Percentiles rank a stretch among this genome's conserved stretches.
Evolutionary conservation across 176 grass and related monocot genomes (phyloP).

Genomic region (Oryza brachyantha): DNA sequence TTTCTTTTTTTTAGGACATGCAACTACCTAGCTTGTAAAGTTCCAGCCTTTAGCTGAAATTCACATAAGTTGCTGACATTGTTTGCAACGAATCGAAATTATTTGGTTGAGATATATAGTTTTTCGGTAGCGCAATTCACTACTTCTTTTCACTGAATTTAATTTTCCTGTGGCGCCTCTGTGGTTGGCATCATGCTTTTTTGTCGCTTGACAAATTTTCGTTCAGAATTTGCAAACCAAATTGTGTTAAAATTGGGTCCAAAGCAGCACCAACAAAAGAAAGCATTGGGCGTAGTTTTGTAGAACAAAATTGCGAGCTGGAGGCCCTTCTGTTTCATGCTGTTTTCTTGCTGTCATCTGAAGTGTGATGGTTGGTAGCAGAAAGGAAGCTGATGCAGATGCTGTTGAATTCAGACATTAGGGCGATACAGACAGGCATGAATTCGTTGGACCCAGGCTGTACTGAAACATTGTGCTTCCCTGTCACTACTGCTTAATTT

Average conservation of each 20-base stretch:
- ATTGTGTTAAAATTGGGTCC: background rate
- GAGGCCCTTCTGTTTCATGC: background rate
- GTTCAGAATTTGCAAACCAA: background rate
- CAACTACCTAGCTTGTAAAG: conserved; percentile 38
- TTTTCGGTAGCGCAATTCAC: background rate
- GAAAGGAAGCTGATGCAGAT: background rate
- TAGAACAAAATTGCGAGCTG: background rate
- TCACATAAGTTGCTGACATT: conserved; percentile 35
- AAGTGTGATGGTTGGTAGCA: background rate
- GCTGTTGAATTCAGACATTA: background rate
- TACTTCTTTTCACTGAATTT: background rate
- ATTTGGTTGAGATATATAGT: conserved; percentile 12
- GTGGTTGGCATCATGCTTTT: background rate
- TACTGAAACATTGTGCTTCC: background rate
- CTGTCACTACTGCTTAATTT: background rate
- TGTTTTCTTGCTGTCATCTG: background rate
- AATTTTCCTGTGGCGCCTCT: background rate
- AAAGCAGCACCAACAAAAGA: background rate
- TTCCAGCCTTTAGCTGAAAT: conserved; percentile 25
- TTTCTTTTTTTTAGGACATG: background rate
- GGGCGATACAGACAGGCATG: background rate
- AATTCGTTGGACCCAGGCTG: conserved; percentile 19
- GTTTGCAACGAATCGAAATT: conserved; percentile 21
- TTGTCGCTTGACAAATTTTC: background rate
- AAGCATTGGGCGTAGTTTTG: background rate